Evolutionary conservation across 2,329 filamentous ascomycete genomes (phyloP).

Genomic region (Venturia oleaginea): DNA sequence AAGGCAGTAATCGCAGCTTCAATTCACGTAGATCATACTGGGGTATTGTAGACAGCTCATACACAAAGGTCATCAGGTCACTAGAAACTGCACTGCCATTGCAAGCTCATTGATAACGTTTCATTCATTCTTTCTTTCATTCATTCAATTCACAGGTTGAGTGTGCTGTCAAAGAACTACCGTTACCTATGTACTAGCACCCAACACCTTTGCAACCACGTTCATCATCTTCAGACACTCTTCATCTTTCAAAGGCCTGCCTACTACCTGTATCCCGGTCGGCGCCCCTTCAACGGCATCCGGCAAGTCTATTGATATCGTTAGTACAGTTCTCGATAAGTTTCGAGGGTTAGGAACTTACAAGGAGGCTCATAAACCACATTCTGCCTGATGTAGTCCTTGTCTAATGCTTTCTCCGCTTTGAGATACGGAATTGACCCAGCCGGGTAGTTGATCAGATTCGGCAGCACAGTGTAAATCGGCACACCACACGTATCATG

Average conservation of each 20-base stretch:
- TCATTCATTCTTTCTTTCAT: no score
- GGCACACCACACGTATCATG: slow-evolving; percentile 43
- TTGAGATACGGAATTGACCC: slow-evolving; percentile 39
- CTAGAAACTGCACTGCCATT: neutral
- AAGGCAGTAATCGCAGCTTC: neutral
- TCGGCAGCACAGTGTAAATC: slow-evolving; percentile 42
- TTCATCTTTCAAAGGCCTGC: slow-evolving; percentile 40
- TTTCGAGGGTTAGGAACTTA: slow-evolving; percentile 18
- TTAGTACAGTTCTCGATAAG: neutral
- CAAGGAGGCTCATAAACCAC: slow-evolving; percentile 28
- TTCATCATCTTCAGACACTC: slow-evolving; percentile 31
- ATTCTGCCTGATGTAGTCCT: slow-evolving; percentile 29
- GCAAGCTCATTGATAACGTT: neutral
- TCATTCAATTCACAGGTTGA: no score
- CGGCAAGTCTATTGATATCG: slow-evolving; percentile 29
- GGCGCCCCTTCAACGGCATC: slow-evolving; percentile 35
- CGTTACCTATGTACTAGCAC: neutral
- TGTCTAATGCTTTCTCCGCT: slow-evolving; percentile 34
- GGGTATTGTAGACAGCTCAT: neutral
- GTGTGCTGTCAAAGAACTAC: neutral
- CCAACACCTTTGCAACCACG: slow-evolving; percentile 21
- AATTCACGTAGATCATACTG: neutral
- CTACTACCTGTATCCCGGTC: slow-evolving; percentile 38
- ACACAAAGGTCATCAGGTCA: neutral
- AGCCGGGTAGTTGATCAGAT: slow-evolving; percentile 46